Evolutionary conservation across 257 asterid species (phyloP).

Genomic region (Nemophila menziesii): DNA sequence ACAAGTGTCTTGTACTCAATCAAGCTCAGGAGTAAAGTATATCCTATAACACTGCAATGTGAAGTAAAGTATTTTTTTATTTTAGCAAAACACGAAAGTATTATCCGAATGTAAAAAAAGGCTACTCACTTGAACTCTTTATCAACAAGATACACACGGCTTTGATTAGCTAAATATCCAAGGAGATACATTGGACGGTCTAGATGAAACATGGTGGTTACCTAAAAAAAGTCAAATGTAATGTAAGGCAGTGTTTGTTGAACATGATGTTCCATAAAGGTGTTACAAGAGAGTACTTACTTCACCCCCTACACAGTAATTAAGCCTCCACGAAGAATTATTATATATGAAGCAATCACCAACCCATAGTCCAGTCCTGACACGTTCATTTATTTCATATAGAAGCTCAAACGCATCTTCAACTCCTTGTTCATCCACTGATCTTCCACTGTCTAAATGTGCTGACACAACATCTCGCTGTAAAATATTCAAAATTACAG

Average conservation of each 20-base stretch:
- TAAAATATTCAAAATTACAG: constrained; percentile 15
- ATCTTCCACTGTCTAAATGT: constrained; percentile 77
- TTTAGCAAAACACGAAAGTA: neutral
- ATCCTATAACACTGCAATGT: constrained; percentile 66
- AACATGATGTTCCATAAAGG: neutral
- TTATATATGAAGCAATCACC: constrained; percentile 97
- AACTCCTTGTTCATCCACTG: constrained; percentile 87
- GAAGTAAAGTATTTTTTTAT: constrained; percentile 4
- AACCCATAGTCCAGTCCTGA: constrained; percentile 95
- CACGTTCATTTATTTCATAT: constrained; percentile 90
- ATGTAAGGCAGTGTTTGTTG: constrained; percentile 2
- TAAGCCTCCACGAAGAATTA: constrained; percentile 93
- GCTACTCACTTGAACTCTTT: constrained; percentile 90
- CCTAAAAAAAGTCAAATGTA: constrained; percentile 38
- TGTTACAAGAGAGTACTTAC: constrained; percentile 22
- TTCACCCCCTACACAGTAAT: constrained; percentile 98
- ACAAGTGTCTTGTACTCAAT: constrained; percentile 95
- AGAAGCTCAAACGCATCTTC: constrained; percentile 98
- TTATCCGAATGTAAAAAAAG: constrained; percentile 6
- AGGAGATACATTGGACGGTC: constrained; percentile 97
- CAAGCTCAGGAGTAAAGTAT: constrained; percentile 76
- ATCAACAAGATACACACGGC: constrained; percentile 79
- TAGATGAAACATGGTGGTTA: constrained; percentile 93
- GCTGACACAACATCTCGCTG: constrained; percentile 96
- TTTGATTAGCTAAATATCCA: constrained; percentile 92